Evolutionary conservation across 2,329 filamentous ascomycete species (phyloP), one percentile per base, ranked within the genome.

Genomic region (Clarireedia paspali): DNA sequence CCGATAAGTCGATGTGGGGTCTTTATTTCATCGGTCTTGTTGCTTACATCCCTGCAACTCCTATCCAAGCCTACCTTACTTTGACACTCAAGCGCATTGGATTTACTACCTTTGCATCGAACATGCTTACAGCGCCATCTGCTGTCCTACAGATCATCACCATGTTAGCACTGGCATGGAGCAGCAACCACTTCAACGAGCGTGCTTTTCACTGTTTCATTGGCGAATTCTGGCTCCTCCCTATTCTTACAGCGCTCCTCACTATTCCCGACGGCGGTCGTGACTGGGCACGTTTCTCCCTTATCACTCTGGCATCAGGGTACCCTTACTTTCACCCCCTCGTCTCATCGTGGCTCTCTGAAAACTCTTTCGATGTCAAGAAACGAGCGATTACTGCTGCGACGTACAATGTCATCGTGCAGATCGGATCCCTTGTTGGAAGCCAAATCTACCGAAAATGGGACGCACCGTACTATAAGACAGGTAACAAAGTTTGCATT

Each of bases 341-440:
- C 38, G 73, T 76, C 56, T 75, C 76, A 5, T 72, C 66, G 17
- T 77, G 75, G 73, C 73, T 72, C 61, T 74, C 72, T 2, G 73
- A 79, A 52, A 87, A 86, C 63, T 78, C 81, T 4, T 82, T 83
- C 59, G 75, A 78, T 1, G 82, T 87, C 10, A 74, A 83, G 10
- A 81, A 80, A 7, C 73, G 84, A 6, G 81, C 83, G 1, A 80
- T 88, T 1, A 79, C 80, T 0, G 78, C 81, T 0, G 82, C 80
- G 0, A 68, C 82, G 17, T 87, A 86, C 68, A 86, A 85, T 64
- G 77, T 78, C 72, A 73, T 71, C 40, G 71, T 74, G 2, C 75
- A 77, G 60, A 68, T 70, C 0, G 68, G 70, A 23, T 69, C 66
- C 1, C 71, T 77, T 36, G 73, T 63, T 12, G 55, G 55, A 9